Conservation (phyloP, 495 filamentous ascomycete genomes). For the Penicillium turbatum region DNA sequence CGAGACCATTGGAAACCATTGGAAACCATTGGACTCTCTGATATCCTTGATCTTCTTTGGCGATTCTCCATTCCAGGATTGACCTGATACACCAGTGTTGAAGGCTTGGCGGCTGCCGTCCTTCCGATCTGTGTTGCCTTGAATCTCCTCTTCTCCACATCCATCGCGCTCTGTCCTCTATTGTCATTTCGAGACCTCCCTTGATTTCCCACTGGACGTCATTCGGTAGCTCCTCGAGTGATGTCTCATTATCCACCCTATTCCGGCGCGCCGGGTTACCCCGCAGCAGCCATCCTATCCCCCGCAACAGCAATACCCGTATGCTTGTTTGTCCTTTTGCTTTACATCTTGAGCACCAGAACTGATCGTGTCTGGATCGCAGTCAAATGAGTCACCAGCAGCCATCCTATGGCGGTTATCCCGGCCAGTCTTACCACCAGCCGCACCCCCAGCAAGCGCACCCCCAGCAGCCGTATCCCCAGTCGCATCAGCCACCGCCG, state of each 20-base stretch:
- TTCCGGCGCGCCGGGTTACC: slow-evolving; percentile 45
- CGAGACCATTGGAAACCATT: no score
- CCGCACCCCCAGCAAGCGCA: no score
- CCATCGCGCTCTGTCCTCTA: slow-evolving; percentile 5
- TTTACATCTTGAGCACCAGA: not conserved
- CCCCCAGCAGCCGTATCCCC: no score
- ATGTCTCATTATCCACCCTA: slow-evolving; percentile 55
- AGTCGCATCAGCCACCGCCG: slow-evolving; percentile 24
- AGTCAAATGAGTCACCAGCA: slow-evolving; percentile 36
- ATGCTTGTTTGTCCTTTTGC: slow-evolving; percentile 26
- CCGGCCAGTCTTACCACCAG: slow-evolving; percentile 46
- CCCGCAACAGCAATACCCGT: slow-evolving; percentile 37
- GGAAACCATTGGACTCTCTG: not conserved
- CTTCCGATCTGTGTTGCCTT: slow-evolving; percentile 22
- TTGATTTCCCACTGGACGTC: not conserved
- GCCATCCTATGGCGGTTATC: slow-evolving; percentile 44
- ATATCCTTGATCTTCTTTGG: not conserved
- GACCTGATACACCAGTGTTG: slow-evolving; percentile 1
- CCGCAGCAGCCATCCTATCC: slow-evolving; percentile 38
- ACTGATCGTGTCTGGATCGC: slow-evolving; percentile 8
- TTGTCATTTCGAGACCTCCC: not conserved
- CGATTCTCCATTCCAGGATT: slow-evolving; percentile 2
- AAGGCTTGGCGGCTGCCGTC: slow-evolving; percentile 20
- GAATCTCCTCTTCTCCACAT: slow-evolving; percentile 24
- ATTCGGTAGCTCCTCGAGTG: not conserved